A percentile compares a stretch with the other conserved stretches of the same genome.
phyloP scores from a whole-genome alignment of 1,139 yeast genomes.

The Nakaseomyces kungkrabaensis region DNA sequence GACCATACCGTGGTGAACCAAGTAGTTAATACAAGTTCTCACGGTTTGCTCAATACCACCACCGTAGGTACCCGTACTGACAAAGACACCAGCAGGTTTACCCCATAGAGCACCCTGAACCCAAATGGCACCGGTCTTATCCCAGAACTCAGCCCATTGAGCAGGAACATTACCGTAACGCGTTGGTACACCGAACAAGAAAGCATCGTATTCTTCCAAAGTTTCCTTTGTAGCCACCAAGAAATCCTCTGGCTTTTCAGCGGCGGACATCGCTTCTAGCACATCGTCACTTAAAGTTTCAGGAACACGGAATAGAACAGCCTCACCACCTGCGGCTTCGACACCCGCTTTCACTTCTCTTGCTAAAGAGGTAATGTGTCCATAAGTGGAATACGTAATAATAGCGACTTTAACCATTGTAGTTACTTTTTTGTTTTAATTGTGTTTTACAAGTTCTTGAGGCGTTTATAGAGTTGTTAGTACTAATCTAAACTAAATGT shows the following conservation, averaged over 20 bases:
- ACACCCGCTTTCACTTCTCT: slow-evolving; percentile 47
- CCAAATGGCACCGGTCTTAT: slow-evolving; percentile 53
- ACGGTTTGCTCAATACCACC: slow-evolving; percentile 58
- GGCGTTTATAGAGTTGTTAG: too few species aligned
- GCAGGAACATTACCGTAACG: slow-evolving; percentile 55
- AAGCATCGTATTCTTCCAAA: slow-evolving; percentile 47
- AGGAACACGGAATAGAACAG: slow-evolving; percentile 50
- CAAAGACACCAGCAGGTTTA: slow-evolving; percentile 49
- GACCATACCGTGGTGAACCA: slow-evolving; percentile 54
- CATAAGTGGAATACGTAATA: slow-evolving; percentile 53
- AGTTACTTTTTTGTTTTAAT: not conserved
- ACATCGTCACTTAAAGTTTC: slow-evolving; percentile 55
- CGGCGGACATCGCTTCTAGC: slow-evolving; percentile 53
- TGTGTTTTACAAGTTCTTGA: not conserved
- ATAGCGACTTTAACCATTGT: slow-evolving; percentile 44
- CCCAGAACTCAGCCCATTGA: slow-evolving; percentile 58
- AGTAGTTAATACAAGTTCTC: slow-evolving; percentile 39
- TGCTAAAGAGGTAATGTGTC: slow-evolving; percentile 49
- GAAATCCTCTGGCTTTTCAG: slow-evolving; percentile 42
- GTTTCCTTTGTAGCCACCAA: slow-evolving; percentile 44
- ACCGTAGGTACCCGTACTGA: slow-evolving; percentile 49
- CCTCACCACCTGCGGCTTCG: slow-evolving; percentile 49
- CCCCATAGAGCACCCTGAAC: slow-evolving; percentile 46
- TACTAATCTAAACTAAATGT: too few species aligned
- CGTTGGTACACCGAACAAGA: slow-evolving; percentile 56